Conservation (phyloP, 768 basidiomycete genomes). For the Boletus subparvulus region DNA sequence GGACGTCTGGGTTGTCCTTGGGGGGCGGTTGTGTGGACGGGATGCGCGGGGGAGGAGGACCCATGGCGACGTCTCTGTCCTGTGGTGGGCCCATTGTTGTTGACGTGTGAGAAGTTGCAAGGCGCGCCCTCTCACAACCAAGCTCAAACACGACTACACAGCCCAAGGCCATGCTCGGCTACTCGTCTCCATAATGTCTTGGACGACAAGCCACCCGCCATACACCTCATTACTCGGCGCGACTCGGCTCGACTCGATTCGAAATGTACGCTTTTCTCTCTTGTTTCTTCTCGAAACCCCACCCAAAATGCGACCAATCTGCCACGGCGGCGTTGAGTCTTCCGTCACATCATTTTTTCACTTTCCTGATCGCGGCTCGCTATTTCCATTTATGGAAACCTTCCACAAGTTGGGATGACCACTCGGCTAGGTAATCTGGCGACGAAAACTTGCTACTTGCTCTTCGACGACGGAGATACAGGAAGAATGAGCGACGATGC, state of each 20-base stretch:
- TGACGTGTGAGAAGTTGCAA: slow-evolving; percentile 31
- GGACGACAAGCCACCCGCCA: background rate
- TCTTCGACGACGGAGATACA: no score
- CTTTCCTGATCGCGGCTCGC: slow-evolving; percentile 21
- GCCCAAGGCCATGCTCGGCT: slow-evolving; percentile 15
- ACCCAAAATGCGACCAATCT: slow-evolving; percentile 3
- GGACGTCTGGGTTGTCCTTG: slow-evolving; percentile 46
- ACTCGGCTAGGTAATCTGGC: no score
- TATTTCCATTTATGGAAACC: slow-evolving; percentile 27
- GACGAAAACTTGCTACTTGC: no score
- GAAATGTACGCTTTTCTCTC: background rate
- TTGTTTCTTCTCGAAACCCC: background rate
- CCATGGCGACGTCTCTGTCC: slow-evolving; percentile 54
- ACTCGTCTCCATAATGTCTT: background rate
- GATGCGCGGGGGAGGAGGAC: slow-evolving; percentile 40
- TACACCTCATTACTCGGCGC: background rate
- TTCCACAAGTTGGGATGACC: background rate
- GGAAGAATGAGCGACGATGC: no score
- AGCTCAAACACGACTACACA: slow-evolving; percentile 38
- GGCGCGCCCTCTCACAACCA: slow-evolving; percentile 31
- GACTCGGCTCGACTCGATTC: background rate
- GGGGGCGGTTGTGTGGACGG: slow-evolving; percentile 28
- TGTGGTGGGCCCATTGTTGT: slow-evolving; percentile 40
- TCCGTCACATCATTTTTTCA: slow-evolving; percentile 20
- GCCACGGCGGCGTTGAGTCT: slow-evolving; percentile 26